These are phyloP conservation scores for Leccinum fibrillosum DNA, from an alignment of 768 basidiomycete species.

Conservation along the genomic window DNA sequence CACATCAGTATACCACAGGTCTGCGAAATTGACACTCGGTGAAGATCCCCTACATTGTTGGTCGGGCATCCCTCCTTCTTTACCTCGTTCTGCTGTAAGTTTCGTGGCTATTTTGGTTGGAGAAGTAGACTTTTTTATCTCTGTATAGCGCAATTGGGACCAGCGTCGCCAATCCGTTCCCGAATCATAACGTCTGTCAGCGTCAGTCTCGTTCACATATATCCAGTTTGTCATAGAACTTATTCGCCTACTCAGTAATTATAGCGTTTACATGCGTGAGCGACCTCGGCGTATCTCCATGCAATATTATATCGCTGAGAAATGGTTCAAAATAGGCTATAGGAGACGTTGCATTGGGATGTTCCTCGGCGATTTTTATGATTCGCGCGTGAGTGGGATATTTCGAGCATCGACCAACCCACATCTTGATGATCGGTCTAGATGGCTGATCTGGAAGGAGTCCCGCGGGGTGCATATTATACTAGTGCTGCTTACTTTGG, in stretches of 20 bases:
- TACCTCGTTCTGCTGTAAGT: slow-evolving; percentile 14
- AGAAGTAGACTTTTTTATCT: neutral
- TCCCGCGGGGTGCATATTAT: slow-evolving; percentile 9
- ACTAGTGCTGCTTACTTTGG: slow-evolving; percentile 12
- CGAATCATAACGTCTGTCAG: neutral
- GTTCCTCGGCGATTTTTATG: slow-evolving; percentile 22
- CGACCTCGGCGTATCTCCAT: neutral
- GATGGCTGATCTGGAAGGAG: slow-evolving; percentile 28
- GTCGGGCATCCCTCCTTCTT: slow-evolving; percentile 13
- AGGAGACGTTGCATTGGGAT: slow-evolving; percentile 7
- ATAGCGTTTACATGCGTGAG: slow-evolving; percentile 6
- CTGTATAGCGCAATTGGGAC: slow-evolving; percentile 1
- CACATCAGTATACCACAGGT: neutral
- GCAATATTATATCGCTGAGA: neutral
- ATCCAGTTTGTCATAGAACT: neutral
- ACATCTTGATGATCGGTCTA: neutral
- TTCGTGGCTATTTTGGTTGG: neutral
- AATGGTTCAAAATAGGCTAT: neutral
- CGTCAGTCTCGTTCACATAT: slow-evolving; percentile 15
- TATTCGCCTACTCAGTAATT: slow-evolving; percentile 4
- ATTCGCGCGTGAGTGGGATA: slow-evolving; percentile 22
- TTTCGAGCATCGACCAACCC: neutral
- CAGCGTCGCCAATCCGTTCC: neutral
- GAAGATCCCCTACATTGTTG: slow-evolving; percentile 24
- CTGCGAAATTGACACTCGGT: neutral